Evolutionary conservation across 805 yeast genomes (phyloP), one percentile per base, ranked within the genome.

Genomic region (Zygosaccharomyces kombuchaensis): DNA sequence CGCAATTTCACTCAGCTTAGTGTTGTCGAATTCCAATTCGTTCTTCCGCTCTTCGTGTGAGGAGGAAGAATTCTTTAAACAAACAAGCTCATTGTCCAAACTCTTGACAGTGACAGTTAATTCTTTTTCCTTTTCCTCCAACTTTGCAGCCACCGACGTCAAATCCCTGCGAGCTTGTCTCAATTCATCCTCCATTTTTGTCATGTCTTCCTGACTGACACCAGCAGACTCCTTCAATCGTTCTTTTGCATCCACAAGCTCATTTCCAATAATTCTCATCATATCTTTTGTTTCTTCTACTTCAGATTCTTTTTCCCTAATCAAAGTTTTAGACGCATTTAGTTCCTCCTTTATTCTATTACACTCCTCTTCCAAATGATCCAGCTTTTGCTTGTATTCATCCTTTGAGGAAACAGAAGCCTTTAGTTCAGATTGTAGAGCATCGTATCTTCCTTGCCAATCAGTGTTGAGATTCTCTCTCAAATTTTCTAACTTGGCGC

Each of bases 261-360:
- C 95, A 56, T 85, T 78, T 1, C 96, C 96, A 22, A 89, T 73
- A 46, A 77, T 80, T 51, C 75, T 75, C 44, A 90, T 62, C 87
- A 84, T 86, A 47, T 88, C 96, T 56, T 81, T 77, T 42, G 85
- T 71, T 43, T 72, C 74, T 38, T 80, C 88, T 13, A 88, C 67
- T 57, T 89, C 96, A 44, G 79, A 85, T 9, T 58, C 47, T 48
- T 80, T 80, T 7, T 58, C 37, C 27, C 62, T 65, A n/a, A 79
- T 46, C 6, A 66, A 63, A 2, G 53, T 44, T 25, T 61, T 67
- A 3, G 67, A 27, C 5, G 44, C 34, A 1, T 19, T 45, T 34
- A 60, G 40, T 21, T 56, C 55, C 8, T 36, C 41, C 8, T 55
- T 50, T 3, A 66, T 44, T 9, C 58, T 10, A 36, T 57, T 46